Evolutionary conservation across 2,329 filamentous ascomycete genomes (phyloP), one percentile per base, ranked within the genome.

Genomic region (Trichoderma atroviride): DNA sequence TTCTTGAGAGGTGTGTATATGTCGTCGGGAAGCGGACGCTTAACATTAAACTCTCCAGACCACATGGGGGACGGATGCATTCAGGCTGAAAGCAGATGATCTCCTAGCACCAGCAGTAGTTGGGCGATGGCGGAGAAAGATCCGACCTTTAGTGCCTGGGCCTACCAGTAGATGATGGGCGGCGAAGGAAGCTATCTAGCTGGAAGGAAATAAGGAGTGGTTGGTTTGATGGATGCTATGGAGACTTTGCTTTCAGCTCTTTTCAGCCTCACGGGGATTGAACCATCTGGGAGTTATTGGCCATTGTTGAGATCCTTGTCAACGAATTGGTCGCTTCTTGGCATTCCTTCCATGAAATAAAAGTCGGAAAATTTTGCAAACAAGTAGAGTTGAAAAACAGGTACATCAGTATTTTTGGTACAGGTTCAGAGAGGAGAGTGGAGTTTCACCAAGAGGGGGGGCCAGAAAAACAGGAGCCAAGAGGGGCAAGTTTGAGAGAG

Each of bases 171-270:
- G 27, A 29, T 31, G 53, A 31, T 16, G 52, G 37, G 27, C 53
- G n/a, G 1, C 9, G 19, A 31, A 5, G 53, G 19, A 79, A 35
- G 33, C 33, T 35, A 35, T 35, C 77, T 76, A 27, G 75, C 74
- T 72, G 27, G 27, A 29, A 24, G 61, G 33, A 10, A 29, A 9
- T 33, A 24, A 29, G 24, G 11, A 53, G 50, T n/a, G 7, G 22
- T 58, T 19, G n/a, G n/a, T 57, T 35, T 64, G 47, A 64, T 64
- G 40, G 40, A 56, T 5, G 16, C 14, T 29, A 53, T 11, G 50
- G n/a, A 53, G 24, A 27, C 24, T 16, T 55, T 14, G 4, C 13
- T 57, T 33, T 35, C 55, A 58, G 31, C 31, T 43, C 40, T n/a
- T n/a, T 58, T 58, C 55, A 58, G 55, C 55, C 55, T 58, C 55